These are phyloP conservation scores for Neofusicoccum cordaticola DNA, from an alignment of 2,329 filamentous ascomycete genomes.

Conservation along the genomic window DNA sequence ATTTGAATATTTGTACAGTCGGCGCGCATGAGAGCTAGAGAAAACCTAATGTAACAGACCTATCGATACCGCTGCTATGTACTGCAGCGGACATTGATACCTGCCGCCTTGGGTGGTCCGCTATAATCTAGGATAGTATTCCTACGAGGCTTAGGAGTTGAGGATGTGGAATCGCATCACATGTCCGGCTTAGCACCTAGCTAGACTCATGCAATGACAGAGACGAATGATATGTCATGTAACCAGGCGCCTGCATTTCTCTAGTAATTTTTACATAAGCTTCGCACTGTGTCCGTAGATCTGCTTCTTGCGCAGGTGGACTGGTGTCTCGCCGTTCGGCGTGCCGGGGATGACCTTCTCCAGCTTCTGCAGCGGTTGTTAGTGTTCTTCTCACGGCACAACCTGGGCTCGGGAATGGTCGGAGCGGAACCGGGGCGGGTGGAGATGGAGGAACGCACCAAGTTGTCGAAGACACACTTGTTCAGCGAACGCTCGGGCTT, in stretches of 20 bases:
- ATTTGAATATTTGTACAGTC: too few species aligned
- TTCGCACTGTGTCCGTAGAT: constrained; percentile 27
- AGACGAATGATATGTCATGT: neutral
- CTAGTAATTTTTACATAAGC: constrained; percentile 16
- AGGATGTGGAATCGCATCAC: too few species aligned
- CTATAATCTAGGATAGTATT: too few species aligned
- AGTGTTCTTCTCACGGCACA: constrained; percentile 11
- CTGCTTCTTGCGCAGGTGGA: constrained; percentile 49
- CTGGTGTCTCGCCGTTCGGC: constrained; percentile 47
- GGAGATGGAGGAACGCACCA: constrained; percentile 60
- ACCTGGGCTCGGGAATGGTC: neutral
- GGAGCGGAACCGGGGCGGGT: neutral
- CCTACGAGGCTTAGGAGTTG: too few species aligned
- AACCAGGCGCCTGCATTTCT: constrained; percentile 6
- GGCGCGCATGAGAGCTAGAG: too few species aligned
- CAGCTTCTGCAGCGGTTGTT: constrained; percentile 38
- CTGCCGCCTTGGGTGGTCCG: too few species aligned
- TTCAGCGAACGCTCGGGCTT: constrained; percentile 85
- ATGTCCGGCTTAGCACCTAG: neutral
- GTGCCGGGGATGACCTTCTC: constrained; percentile 53
- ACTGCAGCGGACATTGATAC: too few species aligned
- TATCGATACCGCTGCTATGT: too few species aligned
- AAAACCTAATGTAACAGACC: too few species aligned
- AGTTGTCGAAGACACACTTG: constrained; percentile 91
- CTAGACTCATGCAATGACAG: neutral